Base-by-base conservation (phyloP, 768 basidiomycete genomes). In the Melanogaster broomeanus region DNA sequence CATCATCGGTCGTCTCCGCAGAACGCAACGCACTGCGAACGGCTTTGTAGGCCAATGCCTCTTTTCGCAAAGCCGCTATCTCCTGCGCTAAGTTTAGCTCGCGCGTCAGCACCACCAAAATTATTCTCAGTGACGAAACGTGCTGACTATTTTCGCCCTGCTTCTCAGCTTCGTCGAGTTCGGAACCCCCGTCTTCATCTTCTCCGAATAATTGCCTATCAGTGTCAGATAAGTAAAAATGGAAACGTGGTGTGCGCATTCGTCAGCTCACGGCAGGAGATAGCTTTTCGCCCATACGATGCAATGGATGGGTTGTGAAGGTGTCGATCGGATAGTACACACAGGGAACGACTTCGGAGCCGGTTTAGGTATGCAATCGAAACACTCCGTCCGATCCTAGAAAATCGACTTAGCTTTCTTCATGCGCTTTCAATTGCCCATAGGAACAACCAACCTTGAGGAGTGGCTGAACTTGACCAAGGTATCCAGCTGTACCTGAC, bases 211-310 rank as follows among this genome's bases (percentile, higher is more conserved):
- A 70, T 70, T 98, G 94, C 16, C 94, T 97, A 58, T 53, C 28
- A 31, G 18, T 11, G 28, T 37, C 18, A 18, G 22, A 34, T 60
- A 10, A 34, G 41, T 11, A 13, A 31, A 13, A 31, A 31, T 31
- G 25, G 43, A 42, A 24, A 43, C 31, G 15, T 24, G 0, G 42
- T 16, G 43, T 2, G 6, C 19, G 6, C 19, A 22, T 18, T 4
- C 10, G 11, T 25, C 12, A 12, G 72, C 88, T 64, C 60, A 92
- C 95, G 89, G 86, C 61, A 98, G 81, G 12, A 99, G 84, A 74
- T 98, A 98, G 51, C 85, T 94, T 69, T 98, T 99, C 27, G 93
- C 93, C 97, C 97, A 99, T 3, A 98, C 95, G 43, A 99, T 98
- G 63, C 96, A 99, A 62, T 99, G 97, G 45, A 98, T 97, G 0